These are phyloP conservation scores for Picochlorum sp. DNA, from an alignment of 139 green algal species.

Conservation along the genomic window DNA sequence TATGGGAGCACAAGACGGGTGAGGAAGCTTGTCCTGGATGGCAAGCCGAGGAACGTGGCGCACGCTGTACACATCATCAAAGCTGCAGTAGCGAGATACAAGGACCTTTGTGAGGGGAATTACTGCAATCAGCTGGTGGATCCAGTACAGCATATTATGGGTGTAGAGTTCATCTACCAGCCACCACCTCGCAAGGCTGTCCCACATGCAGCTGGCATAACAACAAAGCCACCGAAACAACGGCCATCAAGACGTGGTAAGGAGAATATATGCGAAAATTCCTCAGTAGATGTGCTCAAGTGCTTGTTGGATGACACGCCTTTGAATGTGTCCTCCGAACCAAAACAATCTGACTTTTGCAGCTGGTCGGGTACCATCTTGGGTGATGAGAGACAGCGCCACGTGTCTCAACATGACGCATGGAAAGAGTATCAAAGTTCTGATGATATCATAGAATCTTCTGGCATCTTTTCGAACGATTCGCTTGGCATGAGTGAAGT, in stretches of 20 bases:
- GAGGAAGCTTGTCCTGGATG: not conserved
- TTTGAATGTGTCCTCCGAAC: no score
- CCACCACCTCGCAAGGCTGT: conserved; percentile 68
- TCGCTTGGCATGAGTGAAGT: no score
- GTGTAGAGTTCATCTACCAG: conserved; percentile 82
- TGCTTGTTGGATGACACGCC: no score
- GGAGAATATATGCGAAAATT: no score
- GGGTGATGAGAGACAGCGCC: no score
- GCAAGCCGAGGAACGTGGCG: conserved; percentile 11
- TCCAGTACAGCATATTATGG: conserved; percentile 61
- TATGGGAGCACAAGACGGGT: not conserved
- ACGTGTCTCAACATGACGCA: no score
- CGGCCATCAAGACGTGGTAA: not conserved
- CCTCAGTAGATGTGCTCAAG: no score
- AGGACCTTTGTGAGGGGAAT: conserved; percentile 75
- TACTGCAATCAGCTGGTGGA: conserved; percentile 57
- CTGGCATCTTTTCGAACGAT: no score
- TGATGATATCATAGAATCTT: no score
- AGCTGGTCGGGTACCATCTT: no score
- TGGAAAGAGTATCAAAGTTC: no score
- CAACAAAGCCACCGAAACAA: not conserved
- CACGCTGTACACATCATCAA: conserved; percentile 58
- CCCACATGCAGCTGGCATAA: conserved; percentile 49
- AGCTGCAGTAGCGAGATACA: conserved; percentile 77
- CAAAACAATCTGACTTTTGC: no score